Percentiles rank a stretch among this genome's conserved stretches.
Evolutionary conservation across 2,329 filamentous ascomycete genomes (phyloP).

Genomic region (Botrytis fragariae): DNA sequence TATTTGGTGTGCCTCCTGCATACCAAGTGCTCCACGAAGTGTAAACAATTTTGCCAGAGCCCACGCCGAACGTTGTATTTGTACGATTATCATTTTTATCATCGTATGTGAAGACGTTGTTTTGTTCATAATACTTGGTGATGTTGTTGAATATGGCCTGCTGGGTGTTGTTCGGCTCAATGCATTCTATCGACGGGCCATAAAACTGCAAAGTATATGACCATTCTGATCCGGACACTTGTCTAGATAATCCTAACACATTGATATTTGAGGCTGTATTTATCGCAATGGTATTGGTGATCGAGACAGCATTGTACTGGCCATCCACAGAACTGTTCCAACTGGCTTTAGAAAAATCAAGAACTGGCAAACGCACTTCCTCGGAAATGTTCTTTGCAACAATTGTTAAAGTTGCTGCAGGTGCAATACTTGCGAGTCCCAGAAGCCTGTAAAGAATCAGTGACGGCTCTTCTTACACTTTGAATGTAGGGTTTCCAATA

Average conservation of each 20-base stretch:
- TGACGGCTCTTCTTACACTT: background rate
- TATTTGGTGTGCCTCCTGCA: background rate
- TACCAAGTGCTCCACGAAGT: background rate
- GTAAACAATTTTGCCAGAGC: background rate
- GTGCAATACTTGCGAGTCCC: slow-evolving; percentile 18
- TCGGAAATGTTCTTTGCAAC: slow-evolving; percentile 1
- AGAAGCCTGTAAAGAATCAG: slow-evolving; percentile 6
- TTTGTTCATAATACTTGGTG: background rate
- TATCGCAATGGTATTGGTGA: slow-evolving; percentile 7
- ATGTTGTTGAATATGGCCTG: slow-evolving; percentile 16
- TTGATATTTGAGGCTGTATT: slow-evolving; percentile 10
- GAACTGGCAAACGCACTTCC: slow-evolving; percentile 8
- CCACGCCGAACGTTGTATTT: background rate
- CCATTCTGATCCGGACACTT: slow-evolving; percentile 20
- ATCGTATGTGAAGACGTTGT: background rate
- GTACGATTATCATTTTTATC: background rate
- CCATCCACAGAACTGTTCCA: slow-evolving; percentile 6
- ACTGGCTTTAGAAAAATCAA: background rate
- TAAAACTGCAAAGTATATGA: slow-evolving; percentile 25
- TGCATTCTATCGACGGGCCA: slow-evolving; percentile 25
- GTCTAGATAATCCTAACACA: slow-evolving; percentile 2
- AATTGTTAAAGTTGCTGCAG: slow-evolving; percentile 20
- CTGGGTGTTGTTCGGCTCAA: slow-evolving; percentile 14
- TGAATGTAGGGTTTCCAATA: background rate
- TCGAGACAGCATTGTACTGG: background rate